Percentiles rank a stretch among this genome's conserved stretches.
phyloP scores from a whole-genome alignment of 768 basidiomycete species.

The Ephemerocybe angulata region DNA sequence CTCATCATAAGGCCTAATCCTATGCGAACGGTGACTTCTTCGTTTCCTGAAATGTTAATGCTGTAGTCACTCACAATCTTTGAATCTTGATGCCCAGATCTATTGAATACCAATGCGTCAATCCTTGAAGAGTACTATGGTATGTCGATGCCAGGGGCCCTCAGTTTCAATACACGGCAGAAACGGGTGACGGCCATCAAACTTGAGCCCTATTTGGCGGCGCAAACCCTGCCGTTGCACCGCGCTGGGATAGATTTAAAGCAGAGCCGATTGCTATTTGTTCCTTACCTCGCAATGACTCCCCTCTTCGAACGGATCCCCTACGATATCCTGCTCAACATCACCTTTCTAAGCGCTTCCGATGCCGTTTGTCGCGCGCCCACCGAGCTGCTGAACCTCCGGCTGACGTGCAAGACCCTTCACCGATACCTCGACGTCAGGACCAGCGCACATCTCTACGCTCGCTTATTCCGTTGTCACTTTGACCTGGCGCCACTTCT shows the following conservation, averaged over 20 bases:
- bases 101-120: not conserved
- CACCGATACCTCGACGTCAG: slow-evolving; percentile 39
- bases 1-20: not conserved
- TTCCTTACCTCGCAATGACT: slow-evolving; percentile 29
- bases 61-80: not conserved
- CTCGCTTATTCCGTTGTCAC: slow-evolving; percentile 45
- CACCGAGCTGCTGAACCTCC: slow-evolving; percentile 38
- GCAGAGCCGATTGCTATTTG: not conserved
- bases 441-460: slow-evolving; percentile 52
- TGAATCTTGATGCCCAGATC: not conserved
- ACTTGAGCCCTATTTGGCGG: not conserved
- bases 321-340: slow-evolving; percentile 52
- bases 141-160: not conserved
- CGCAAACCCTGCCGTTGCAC: not conserved
- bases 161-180: not conserved
- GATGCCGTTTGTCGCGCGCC: slow-evolving; percentile 37
- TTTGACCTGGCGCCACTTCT: slow-evolving; percentile 35
- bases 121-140: not conserved
- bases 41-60: not conserved
- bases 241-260: not conserved
- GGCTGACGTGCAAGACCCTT: slow-evolving; percentile 43
- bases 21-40: not conserved
- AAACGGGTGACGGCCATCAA: slow-evolving; percentile 1
- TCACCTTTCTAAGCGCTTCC: slow-evolving; percentile 46
- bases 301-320: slow-evolving; percentile 49